Base-by-base conservation (phyloP, 225 moss, liverwort and hornwort species). In the Neckera pumila region DNA sequence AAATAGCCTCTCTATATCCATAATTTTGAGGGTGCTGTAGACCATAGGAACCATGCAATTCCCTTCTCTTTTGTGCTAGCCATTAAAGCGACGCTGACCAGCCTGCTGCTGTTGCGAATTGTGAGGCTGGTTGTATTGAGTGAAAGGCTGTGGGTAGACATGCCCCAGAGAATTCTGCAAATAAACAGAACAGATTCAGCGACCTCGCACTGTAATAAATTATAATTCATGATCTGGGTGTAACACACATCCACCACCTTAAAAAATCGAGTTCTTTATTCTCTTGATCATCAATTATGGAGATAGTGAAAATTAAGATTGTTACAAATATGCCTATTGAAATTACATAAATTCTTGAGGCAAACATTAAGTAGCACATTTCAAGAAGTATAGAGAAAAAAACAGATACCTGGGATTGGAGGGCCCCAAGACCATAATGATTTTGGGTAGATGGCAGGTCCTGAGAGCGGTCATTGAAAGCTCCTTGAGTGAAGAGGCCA, bases 401-500 rank as follows among this genome's bases (percentile, higher is more conserved):
- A 80, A 62, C 38, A 54, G 74, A 86, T 64, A 97, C 98, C 96
- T 99, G 99, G 86, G 99, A 96, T 87, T 96, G 97, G 49, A 99
- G 95, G 40, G 95, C 95, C 70, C 96, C 97, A 53, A 97, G 90
- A 67, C 96, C 95, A 93, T 96, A 97, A 90, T 96, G 99, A 47
- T 91, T 90, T 84, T 96, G 99, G 23, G 96, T 95, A 51, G 97
- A 95, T 51, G 97, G 96, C 77, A 95, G 95, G 86, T 97, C 99
- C 88, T 99, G 99, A 62, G 95, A 93, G 78, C 99, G 96, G 82
- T 99, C 97, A 86, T 94, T 90, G 54, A 96, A 99, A 66, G 95
- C 96, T 83, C 95, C 99, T 84, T 99, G 99, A 40, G 99, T 99
- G 78, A 99, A 99, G 54, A 99, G 94, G 45, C 96, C 97, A 83